These are phyloP conservation scores for Cicer pinnatifidum DNA, from an alignment of 306 rosid genomes.

Conservation along the genomic window DNA sequence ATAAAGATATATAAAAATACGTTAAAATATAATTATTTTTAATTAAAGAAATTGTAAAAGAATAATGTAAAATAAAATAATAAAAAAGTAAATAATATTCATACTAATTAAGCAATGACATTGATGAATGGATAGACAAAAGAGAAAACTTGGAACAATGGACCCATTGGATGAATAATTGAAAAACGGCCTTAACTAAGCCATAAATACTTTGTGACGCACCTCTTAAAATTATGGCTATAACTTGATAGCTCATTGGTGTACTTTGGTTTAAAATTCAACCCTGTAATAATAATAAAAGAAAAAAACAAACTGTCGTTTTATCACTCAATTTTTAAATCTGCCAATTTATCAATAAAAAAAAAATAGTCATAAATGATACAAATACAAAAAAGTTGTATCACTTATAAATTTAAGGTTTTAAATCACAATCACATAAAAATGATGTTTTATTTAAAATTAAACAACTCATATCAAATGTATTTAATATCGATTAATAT, in stretches of 20 bases:
- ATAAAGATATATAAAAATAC: neutral
- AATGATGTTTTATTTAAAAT: too few species aligned
- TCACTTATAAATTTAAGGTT: too few species aligned
- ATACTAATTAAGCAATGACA: neutral
- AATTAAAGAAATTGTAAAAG: neutral
- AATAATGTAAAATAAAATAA: neutral
- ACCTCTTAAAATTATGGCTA: conserved; percentile 49
- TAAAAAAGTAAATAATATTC: neutral
- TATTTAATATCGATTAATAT: too few species aligned
- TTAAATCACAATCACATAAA: too few species aligned
- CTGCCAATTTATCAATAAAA: neutral
- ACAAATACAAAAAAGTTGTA: too few species aligned
- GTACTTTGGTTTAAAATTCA: conserved; percentile 43
- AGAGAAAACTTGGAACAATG: conserved; percentile 30
- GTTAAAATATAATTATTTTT: neutral
- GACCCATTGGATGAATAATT: conserved; percentile 47
- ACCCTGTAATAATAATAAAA: neutral
- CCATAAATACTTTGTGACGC: conserved; percentile 59
- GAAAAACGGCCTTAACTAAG: conserved; percentile 51
- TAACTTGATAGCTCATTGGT: conserved; percentile 43
- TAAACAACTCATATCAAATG: too few species aligned
- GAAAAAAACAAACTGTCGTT: conserved; percentile 43
- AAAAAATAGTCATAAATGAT: too few species aligned
- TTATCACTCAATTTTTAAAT: conserved; percentile 18
- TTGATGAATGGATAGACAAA: conserved; percentile 23